Percentiles rank a stretch among this genome's conserved stretches.
Conservation (phyloP, 2,329 filamentous ascomycete genomes). For the Massarina eburnea region DNA sequence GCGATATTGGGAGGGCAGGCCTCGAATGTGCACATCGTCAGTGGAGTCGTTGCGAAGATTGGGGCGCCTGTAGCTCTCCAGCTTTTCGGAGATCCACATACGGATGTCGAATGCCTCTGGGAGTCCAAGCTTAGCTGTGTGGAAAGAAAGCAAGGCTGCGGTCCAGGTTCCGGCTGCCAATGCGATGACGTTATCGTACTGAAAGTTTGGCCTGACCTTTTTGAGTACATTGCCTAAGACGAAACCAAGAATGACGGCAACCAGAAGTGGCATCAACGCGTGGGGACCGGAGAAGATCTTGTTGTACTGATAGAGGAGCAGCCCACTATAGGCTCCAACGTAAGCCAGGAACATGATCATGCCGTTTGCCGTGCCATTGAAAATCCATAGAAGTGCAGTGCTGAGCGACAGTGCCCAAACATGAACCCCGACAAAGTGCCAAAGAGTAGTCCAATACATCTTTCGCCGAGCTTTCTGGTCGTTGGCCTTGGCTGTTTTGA, state of each 20-base stretch:
- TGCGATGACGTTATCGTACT: conserved; percentile 52
- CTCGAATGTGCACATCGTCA: conserved; percentile 27
- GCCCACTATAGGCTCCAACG: conserved; percentile 53
- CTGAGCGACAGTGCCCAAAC: conserved; percentile 56
- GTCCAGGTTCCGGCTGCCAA: conserved; percentile 56
- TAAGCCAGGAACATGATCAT: conserved; percentile 55
- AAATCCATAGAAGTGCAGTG: conserved; percentile 55
- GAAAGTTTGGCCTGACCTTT: conserved; percentile 41
- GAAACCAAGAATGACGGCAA: conserved; percentile 51
- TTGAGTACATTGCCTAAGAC: conserved; percentile 51
- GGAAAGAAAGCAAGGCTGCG: conserved; percentile 52
- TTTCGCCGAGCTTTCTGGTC: conserved; percentile 50
- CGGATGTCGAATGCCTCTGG: conserved; percentile 38
- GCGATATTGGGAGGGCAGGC: conserved; percentile 19
- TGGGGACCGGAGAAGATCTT: conserved; percentile 55
- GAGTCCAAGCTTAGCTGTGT: conserved; percentile 52
- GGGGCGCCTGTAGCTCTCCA: conserved; percentile 14
- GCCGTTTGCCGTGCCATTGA: conserved; percentile 47
- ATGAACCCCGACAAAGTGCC: conserved; percentile 54
- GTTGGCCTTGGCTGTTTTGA: conserved; percentile 48
- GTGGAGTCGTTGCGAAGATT: conserved; percentile 17
- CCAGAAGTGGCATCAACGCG: conserved; percentile 51
- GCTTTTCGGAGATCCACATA: conserved; percentile 30
- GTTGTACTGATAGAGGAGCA: conserved; percentile 55
- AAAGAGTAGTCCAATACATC: conserved; percentile 55